Base-by-base conservation (phyloP, 139 green algal genomes). In the Haematococcus lacustris region DNA sequence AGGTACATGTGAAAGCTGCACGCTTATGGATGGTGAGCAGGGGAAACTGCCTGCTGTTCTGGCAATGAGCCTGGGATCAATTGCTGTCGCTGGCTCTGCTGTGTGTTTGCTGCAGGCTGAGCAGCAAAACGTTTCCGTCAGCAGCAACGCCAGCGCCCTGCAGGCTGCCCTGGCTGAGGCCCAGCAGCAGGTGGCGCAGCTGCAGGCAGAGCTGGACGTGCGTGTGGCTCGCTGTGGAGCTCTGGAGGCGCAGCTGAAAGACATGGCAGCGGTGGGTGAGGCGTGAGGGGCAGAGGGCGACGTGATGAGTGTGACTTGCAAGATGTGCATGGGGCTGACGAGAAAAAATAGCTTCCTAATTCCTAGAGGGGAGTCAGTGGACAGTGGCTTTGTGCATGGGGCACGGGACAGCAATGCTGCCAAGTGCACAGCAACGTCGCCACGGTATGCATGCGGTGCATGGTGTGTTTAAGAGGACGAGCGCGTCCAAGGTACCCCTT, bases 181-280 rank as follows among this genome's bases (percentile, higher is more conserved):
- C 9, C 37, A 69, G 60, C 35, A 40, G 37, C 61, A 68, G 61
- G 4, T 40, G 30, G 61, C 30, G 17, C 4, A 68, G 67, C 32
- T 72, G 43, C 67, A 38, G 4, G 43, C 43, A 30, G 67, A 47
- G 43, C 43, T 77, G 64, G 72, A 77, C 1, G 66, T 51, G 30
- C 73, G 73, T 53, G 51, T 1, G 28, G 3, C 26, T 25, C 68
- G 71, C 41, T 60, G 66, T 3, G 32, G 51, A 13, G 75, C 75
- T 9, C 53, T 80, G 64, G 64, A 80, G 64, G 51, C 64, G 1
- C 75, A 80, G 75, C 73, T 80, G 65, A 25, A 28, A 1, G 75
- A 80, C 32, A 73, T 76, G n/a, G 59, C 53, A 33, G 3, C 40
- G 60, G 63, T 69, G 35, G 5, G 35, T 69, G 35, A 30, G 4